These are phyloP conservation scores for Vigna angularis DNA, from an alignment of 306 rosid genomes.

Conservation along the genomic window DNA sequence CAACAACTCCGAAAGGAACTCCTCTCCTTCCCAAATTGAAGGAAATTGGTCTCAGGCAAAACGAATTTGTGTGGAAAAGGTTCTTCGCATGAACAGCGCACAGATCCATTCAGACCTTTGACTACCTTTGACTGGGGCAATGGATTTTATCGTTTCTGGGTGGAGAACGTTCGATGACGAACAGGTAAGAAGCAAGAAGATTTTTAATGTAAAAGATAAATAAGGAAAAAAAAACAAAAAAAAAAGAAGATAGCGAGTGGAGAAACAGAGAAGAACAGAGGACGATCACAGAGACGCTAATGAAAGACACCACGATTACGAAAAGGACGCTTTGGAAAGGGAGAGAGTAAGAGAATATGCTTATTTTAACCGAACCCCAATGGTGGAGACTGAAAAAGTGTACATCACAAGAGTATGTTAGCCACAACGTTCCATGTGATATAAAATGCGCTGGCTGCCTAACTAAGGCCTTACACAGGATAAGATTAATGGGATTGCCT, in stretches of 20 bases:
- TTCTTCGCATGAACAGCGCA: slow-evolving; percentile 63
- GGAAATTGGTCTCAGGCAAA: slow-evolving; percentile 57
- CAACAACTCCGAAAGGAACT: slow-evolving; percentile 48
- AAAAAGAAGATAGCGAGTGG: neutral
- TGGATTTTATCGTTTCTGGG: slow-evolving; percentile 10
- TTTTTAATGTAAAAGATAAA: slow-evolving; percentile 2
- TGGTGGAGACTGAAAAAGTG: neutral
- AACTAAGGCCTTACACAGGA: neutral
- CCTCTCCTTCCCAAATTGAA: slow-evolving; percentile 49
- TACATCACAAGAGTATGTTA: neutral
- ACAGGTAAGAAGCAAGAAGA: neutral
- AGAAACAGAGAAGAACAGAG: slow-evolving; percentile 31
- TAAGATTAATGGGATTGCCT: neutral
- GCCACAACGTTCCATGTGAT: neutral
- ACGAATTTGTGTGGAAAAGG: slow-evolving; percentile 55
- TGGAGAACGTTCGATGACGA: neutral
- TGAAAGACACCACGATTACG: slow-evolving; percentile 35
- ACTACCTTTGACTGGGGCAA: slow-evolving; percentile 14
- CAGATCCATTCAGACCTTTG: slow-evolving; percentile 70
- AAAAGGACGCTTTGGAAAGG: slow-evolving; percentile 31
- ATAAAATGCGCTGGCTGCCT: slow-evolving; percentile 20
- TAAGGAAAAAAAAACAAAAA: neutral
- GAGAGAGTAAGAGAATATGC: slow-evolving; percentile 33
- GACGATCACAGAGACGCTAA: slow-evolving; percentile 9
- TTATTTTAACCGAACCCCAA: slow-evolving; percentile 28